Conservation (phyloP, 306 rosid genomes). For the Malus sylvestris region DNA sequence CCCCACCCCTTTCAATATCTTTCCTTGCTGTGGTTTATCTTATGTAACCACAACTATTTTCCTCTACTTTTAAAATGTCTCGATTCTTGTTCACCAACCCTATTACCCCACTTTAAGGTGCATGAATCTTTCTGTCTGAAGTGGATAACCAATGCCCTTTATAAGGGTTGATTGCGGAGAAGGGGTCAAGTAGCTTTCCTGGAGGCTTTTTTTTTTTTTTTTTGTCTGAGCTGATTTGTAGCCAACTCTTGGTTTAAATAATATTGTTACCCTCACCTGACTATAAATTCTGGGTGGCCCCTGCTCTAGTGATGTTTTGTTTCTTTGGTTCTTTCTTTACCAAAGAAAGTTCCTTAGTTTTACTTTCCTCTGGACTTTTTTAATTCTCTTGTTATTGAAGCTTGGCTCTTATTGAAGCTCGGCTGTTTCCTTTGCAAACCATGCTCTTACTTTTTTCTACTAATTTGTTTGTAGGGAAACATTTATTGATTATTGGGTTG, state of each 20-base stretch:
- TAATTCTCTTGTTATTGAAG: slow-evolving; percentile 11
- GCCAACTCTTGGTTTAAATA: background rate
- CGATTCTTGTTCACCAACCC: background rate
- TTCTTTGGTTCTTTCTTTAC: background rate
- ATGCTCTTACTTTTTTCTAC: slow-evolving; percentile 3
- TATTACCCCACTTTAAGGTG: background rate
- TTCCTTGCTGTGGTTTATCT: background rate
- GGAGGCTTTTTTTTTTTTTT: background rate
- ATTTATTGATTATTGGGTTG: slow-evolving; percentile 84
- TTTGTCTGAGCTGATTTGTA: background rate
- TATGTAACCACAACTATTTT: background rate
- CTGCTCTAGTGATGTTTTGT: background rate
- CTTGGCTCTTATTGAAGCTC: slow-evolving; percentile 10
- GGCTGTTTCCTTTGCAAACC: background rate
- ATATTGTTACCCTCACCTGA: background rate
- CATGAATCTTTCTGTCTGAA: background rate
- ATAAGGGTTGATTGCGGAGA: background rate
- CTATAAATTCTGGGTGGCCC: background rate
- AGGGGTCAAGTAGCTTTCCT: background rate
- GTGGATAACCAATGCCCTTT: background rate
- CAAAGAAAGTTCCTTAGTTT: background rate
- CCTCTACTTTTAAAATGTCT: background rate
- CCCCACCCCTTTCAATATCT: background rate
- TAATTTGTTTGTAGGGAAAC: slow-evolving; percentile 48
- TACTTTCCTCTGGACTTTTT: background rate